These are phyloP conservation scores for Strigomonas culicis DNA, from an alignment of 208 protist genomes.

Conservation along the genomic window DNA sequence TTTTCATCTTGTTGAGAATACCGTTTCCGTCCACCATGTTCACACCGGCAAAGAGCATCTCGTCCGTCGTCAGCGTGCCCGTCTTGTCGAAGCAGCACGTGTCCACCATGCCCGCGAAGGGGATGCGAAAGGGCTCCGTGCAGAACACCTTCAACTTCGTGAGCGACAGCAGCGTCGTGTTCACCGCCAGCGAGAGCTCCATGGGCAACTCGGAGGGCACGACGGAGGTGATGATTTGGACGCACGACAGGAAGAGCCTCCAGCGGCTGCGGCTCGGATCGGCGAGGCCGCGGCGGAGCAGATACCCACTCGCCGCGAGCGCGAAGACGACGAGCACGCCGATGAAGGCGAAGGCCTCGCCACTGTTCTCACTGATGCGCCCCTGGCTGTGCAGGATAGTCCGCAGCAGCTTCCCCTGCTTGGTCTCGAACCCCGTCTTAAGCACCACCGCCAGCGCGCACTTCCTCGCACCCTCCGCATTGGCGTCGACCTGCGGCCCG, in stretches of 20 bases:
- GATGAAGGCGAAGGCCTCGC: conserved; percentile 96
- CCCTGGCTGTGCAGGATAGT: conserved; percentile 93
- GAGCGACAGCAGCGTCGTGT: conserved; percentile 94
- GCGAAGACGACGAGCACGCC: conserved; percentile 97
- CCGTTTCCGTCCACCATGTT: conserved; percentile 89
- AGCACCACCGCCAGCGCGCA: conserved; percentile 94
- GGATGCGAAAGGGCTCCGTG: conserved; percentile 99
- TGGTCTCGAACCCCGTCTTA: conserved; percentile 98
- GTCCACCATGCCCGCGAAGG: conserved; percentile 98
- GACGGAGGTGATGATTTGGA: conserved; percentile 98
- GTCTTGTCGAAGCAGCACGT: conserved; percentile 99
- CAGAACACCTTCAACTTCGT: conserved; percentile 92
- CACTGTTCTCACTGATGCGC: conserved; percentile 94
- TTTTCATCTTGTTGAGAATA: conserved; percentile 72
- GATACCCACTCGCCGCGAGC: conserved; percentile 91
- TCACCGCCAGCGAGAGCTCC: conserved; percentile 98
- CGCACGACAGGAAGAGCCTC: conserved; percentile 98
- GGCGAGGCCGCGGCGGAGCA: conserved; percentile 90
- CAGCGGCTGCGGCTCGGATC: conserved; percentile 84
- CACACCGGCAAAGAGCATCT: conserved; percentile 92
- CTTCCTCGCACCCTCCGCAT: conserved; percentile 15
- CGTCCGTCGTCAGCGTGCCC: conserved; percentile 97
- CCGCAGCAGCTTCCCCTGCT: conserved; percentile 96
- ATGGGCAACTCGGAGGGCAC: conserved; percentile 99
- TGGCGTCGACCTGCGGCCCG: conserved; percentile 41